Percentiles rank a stretch among this genome's conserved stretches.
Conservation (phyloP, 306 rosid genomes). For the Amphicarpaea edgeworthii region DNA sequence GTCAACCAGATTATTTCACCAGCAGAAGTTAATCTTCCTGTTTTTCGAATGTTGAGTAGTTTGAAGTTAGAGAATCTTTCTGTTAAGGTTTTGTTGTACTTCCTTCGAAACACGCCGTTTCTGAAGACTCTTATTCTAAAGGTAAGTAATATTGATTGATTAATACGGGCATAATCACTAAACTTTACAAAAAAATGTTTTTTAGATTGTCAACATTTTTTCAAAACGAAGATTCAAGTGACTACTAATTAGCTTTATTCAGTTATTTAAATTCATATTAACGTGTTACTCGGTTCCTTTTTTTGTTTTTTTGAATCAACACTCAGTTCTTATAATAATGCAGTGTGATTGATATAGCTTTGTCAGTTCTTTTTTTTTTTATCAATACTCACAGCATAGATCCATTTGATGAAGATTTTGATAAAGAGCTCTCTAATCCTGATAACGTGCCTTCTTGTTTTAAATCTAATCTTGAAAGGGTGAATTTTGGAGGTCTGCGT, state of each 20-base stretch:
- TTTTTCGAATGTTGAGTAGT: neutral
- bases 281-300: too few species aligned
- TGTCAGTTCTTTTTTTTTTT: too few species aligned
- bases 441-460: neutral
- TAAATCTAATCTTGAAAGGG: neutral
- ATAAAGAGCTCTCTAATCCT: neutral
- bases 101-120: neutral
- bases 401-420: too few species aligned
- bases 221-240: too few species aligned
- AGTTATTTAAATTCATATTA: too few species aligned
- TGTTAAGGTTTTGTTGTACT: neutral
- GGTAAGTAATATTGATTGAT: slow-evolving; percentile 17
- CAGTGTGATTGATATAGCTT: too few species aligned
- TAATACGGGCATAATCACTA: neutral
- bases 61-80: neutral
- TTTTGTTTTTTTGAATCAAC: too few species aligned
- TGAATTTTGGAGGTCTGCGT: neutral
- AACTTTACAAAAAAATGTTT: neutral
- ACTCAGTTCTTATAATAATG: too few species aligned
- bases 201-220: too few species aligned
- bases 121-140: neutral
- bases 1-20: neutral
- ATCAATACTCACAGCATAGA: too few species aligned
- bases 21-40: neutral
- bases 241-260: too few species aligned